Evolutionary conservation across 2,329 filamentous ascomycete species (phyloP), one percentile per base, ranked within the genome.

Genomic region (Exophiala bonariae): DNA sequence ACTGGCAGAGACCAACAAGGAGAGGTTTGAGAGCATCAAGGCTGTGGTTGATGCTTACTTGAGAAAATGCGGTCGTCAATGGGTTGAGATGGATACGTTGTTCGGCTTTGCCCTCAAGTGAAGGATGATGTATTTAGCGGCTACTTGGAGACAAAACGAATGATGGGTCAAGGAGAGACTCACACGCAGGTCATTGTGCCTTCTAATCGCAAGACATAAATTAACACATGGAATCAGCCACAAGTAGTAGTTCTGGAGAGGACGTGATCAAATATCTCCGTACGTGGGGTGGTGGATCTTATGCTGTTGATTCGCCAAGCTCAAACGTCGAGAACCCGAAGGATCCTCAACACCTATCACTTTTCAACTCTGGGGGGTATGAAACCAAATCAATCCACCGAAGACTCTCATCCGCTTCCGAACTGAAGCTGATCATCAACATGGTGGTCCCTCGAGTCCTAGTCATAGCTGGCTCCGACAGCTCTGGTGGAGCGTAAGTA

Each of bases 51-150:
- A 92, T 56, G 82, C 74, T 62, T 95, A 95, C 70, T 70, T 96
- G 59, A 89, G 89, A 62, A 93, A 92, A 72, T 95, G 90, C 67
- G 91, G 91, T 19, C 76, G 89, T 59, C 87, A 90, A 68, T 96
- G 89, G 89, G 91, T 96, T 42, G 86, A 89, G 58, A 96, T 96
- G 91, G 89, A 93, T 68, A 84, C 77, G 56, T 70, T 96, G 55
- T 96, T 96, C 75, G 79, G 80, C 54, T 78, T 80, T 70, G 76
- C 74, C 3, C 44, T 58, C 48, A 57, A 49, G 40, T 59, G 40
- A 36, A 20, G 23, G 35, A 18, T 37, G 35, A 22, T 37, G 10
- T 18, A 37, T 8, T n/a, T 37, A n/a, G 11, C 35, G 10, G n/a
- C 14, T 13, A 20, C 6, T 34, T 34, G 32, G 23, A 11, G 11